Evolutionary conservation across 2,329 filamentous ascomycete species (phyloP).

Genomic region (Huntiella decipiens): DNA sequence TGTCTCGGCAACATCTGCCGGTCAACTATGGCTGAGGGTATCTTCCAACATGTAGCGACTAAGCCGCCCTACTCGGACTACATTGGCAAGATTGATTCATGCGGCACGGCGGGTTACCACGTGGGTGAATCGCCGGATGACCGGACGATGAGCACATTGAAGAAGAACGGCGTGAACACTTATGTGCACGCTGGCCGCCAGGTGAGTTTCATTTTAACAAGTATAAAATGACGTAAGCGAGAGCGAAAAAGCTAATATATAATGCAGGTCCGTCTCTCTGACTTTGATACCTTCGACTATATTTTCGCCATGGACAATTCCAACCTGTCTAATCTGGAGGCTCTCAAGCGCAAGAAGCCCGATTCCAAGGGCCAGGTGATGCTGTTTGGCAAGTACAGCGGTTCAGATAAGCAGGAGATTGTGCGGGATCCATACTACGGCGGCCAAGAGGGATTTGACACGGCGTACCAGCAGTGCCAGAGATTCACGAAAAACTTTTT

Average conservation of each 20-base stretch:
- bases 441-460: constrained; percentile 60
- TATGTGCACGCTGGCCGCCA: constrained; percentile 64
- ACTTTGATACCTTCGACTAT: constrained; percentile 80
- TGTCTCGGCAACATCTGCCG: constrained; percentile 92
- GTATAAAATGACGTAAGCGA: neutral
- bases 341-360: constrained; percentile 38
- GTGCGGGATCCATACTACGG: constrained; percentile 88
- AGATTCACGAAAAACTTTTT: constrained; percentile 64
- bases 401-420: constrained; percentile 45
- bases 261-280: constrained; percentile 21
- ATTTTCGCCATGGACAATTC: constrained; percentile 84
- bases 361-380: constrained; percentile 46
- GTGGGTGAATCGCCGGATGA: constrained; percentile 56
- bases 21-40: constrained; percentile 90
- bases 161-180: constrained; percentile 51
- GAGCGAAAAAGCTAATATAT: neutral
- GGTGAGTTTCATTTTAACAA: constrained; percentile 24
- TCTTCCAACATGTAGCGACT: constrained; percentile 56
- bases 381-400: constrained; percentile 70
- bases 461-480: constrained; percentile 67
- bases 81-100: constrained; percentile 61
- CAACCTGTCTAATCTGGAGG: constrained; percentile 54
- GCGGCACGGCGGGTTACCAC: constrained; percentile 80
- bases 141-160: constrained; percentile 58
- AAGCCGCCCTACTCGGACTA: constrained; percentile 36